These are phyloP conservation scores for Xylaria hypoxylon DNA, from an alignment of 2,329 filamentous ascomycete species.

Conservation along the genomic window DNA sequence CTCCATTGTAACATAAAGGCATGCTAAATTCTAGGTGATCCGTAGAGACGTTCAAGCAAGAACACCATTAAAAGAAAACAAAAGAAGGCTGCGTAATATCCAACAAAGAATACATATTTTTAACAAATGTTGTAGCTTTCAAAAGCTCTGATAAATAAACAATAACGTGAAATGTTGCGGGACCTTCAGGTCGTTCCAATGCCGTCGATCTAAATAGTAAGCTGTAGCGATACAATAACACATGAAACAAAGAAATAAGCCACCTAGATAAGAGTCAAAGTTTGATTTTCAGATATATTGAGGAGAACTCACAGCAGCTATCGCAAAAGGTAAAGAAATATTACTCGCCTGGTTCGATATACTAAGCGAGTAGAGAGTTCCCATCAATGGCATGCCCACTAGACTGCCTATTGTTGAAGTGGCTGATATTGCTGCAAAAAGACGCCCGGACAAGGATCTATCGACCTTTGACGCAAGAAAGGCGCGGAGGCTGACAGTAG, in stretches of 20 bases:
- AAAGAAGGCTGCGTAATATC: too few relatives aligned
- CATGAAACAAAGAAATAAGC: slow-evolving; percentile 26
- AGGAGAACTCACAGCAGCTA: slow-evolving; percentile 16
- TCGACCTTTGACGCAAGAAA: slow-evolving; percentile 28
- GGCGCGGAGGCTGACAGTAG: slow-evolving; percentile 29
- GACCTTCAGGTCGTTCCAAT: too few relatives aligned
- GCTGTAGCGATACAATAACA: slow-evolving; percentile 18
- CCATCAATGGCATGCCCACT: slow-evolving; percentile 32
- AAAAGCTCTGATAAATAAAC: too few relatives aligned
- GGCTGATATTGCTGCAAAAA: slow-evolving; percentile 25
- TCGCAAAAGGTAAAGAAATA: slow-evolving; percentile 19
- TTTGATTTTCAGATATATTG: not conserved
- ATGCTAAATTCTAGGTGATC: too few relatives aligned
- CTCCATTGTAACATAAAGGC: too few relatives aligned
- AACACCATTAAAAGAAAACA: too few relatives aligned
- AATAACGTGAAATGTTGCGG: too few relatives aligned
- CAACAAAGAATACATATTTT: too few relatives aligned
- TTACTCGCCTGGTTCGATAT: slow-evolving; percentile 12
- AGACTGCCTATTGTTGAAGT: slow-evolving; percentile 32
- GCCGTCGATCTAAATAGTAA: not conserved
- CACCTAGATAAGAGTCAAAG: slow-evolving; percentile 13
- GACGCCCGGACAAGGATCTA: slow-evolving; percentile 20
- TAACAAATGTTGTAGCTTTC: too few relatives aligned
- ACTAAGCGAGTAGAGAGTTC: slow-evolving; percentile 25
- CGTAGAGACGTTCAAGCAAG: too few relatives aligned